These are phyloP conservation scores for Xenoacremonium recifei DNA, from an alignment of 2,329 filamentous ascomycete genomes.

Conservation along the genomic window DNA sequence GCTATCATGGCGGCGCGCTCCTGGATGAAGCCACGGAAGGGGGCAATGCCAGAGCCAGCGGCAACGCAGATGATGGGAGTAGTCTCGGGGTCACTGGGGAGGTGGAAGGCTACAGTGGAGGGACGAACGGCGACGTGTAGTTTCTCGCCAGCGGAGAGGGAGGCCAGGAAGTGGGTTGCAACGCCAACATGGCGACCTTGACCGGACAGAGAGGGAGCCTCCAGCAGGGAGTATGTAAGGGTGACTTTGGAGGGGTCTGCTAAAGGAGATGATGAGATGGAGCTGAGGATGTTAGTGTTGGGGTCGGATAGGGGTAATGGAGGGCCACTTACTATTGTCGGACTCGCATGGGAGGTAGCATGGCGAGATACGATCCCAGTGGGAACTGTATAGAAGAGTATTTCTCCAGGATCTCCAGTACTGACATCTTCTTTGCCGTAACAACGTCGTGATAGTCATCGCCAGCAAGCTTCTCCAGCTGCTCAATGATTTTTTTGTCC, in stretches of 20 bases:
- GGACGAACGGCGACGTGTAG: conserved; percentile 50
- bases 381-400: conserved; percentile 60
- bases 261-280: conserved; percentile 73
- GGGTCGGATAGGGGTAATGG: conserved; percentile 39
- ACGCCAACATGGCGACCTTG: conserved; percentile 56
- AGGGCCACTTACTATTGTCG: conserved; percentile 58
- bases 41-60: conserved; percentile 57
- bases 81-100: conserved; percentile 43
- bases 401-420: conserved; percentile 68
- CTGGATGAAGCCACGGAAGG: conserved; percentile 63
- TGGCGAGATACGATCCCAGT: conserved; percentile 64
- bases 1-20: conserved; percentile 54
- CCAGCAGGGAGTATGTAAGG: conserved; percentile 67
- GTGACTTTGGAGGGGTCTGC: conserved; percentile 55
- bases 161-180: conserved; percentile 58
- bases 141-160: conserved; percentile 41
- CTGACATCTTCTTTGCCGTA: conserved; percentile 56
- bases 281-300: conserved; percentile 35
- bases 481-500: conserved; percentile 41
- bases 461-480: conserved; percentile 47
- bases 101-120: conserved; percentile 46
- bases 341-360: conserved; percentile 74
- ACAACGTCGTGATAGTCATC: conserved; percentile 48
- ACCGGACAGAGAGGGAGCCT: conserved; percentile 51
- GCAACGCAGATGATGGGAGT: conserved; percentile 51